phyloP scores from a whole-genome alignment of 106 monocot genomes.

The Cymbidium sinense region DNA sequence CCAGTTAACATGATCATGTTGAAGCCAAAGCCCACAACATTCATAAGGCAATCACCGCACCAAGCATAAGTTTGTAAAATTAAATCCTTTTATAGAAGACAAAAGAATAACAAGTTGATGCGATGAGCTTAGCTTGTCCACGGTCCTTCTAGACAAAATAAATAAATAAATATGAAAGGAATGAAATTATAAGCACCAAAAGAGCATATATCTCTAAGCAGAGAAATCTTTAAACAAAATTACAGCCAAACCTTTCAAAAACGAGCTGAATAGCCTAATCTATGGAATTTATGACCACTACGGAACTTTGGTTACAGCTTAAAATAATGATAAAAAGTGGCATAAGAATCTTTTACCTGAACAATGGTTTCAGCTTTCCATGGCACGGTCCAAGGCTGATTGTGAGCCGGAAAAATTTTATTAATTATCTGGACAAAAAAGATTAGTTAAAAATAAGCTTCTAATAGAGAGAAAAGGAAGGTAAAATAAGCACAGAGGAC shows the following conservation, averaged over 20 bases:
- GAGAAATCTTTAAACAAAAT: background rate
- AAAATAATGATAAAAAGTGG: background rate
- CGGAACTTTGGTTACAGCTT: background rate
- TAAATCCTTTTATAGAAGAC: too few relatives aligned
- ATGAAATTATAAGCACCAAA: background rate
- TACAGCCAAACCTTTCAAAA: background rate
- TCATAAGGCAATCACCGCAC: too few relatives aligned
- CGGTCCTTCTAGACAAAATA: background rate
- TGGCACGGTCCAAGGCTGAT: slow-evolving; percentile 20
- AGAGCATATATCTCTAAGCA: background rate
- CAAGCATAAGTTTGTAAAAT: too few relatives aligned
- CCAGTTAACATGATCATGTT: too few relatives aligned
- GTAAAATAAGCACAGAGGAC: background rate
- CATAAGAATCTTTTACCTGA: slow-evolving; percentile 13
- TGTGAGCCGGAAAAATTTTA: slow-evolving; percentile 9
- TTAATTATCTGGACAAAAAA: slow-evolving; percentile 11
- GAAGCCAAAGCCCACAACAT: too few relatives aligned
- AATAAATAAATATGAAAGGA: background rate
- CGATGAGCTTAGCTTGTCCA: too few relatives aligned
- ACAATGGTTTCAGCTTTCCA: slow-evolving; percentile 25
- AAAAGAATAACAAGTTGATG: too few relatives aligned
- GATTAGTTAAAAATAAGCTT: background rate
- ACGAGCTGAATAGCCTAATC: background rate
- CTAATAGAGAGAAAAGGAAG: background rate
- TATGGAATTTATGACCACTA: too few relatives aligned